Base-by-base conservation (phyloP, 805 yeast genomes). In the Schwanniomyces vanrijiae region DNA sequence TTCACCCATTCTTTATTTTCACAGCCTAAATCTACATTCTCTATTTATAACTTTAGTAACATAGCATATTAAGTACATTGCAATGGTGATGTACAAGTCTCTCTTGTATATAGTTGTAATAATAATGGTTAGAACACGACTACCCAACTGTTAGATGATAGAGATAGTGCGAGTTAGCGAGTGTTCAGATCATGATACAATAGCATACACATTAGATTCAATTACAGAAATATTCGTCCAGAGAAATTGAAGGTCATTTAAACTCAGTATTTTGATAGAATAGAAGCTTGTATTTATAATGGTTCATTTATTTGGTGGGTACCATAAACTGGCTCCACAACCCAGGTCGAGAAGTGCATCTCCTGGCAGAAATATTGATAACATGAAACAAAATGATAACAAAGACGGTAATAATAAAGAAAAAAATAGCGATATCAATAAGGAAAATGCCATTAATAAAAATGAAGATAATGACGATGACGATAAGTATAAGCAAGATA, bases 241-340 rank as follows among this genome's bases (percentile, higher is more conserved):
- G 13, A 25, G 13, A 11, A 11, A 14, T 28, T 28, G 35, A 26
- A 26, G 29, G 29, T 7, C 29, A 26, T 14, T 8, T 14, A 16
- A 14, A 10, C 2, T 14, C 10, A 31, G 7, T 14, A 9, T 14
- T 31, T 31, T 3, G 6, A 5, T 28, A 31, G 10, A n/a, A 4
- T 31, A 14, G 5, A 31, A 14, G 19, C 16, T 14, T 7, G 4
- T 8, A 4, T 31, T n/a, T 19, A 31, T 29, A 19, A 45, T 45
- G 48, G 48, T 40, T 14, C 43, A 28, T 24, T 40, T 46, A 16
- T 46, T 46, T 39, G 49, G 49, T 4, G 37, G 40, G n/a, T 13
- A 34, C 9, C 35, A 43, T 16, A 31, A 31, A 10, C 2, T n/a
- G 13, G 19, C 40, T n/a, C 13, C 31, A 16, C 31, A 22, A 9